Base-by-base conservation (phyloP, 176 grass and related monocot genomes). In the Triticum timopheevii region DNA sequence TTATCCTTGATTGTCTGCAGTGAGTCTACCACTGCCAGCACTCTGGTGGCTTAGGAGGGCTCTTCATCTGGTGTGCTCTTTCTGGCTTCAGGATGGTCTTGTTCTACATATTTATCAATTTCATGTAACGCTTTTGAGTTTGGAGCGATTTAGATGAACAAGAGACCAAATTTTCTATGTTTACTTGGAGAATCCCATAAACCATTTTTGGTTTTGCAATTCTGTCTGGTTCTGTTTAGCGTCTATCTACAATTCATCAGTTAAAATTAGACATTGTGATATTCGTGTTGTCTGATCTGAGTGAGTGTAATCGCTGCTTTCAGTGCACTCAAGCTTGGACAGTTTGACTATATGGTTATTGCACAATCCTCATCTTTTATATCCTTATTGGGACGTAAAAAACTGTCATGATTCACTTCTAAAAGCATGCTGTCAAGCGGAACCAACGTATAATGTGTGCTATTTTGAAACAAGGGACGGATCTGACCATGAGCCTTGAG, bases 1-100 rank as follows among this genome's bases (percentile, higher is more conserved):
- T 31, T 76, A 70, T 61, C 0, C 3, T 70, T 82, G 59, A 3
- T 69, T 84, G 61, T 84, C 2, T 88, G 85, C 90, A 94, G 94
- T 10, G 94, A 97, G 36, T 92, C 92, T 0, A 90, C 82, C 75
- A 97, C 94, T 20, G 94, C 94, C 40, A 97, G 92, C 85, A 94
- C 94, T 78, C 90, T 97, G 64, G 94, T 97, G 83, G 92, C 94
- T 63, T 93, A 94, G 82, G 64, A 65, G 86, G 34, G 25, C 64
- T 78, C 70, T 70, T 84, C 71, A 54, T n/a, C 22, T 64, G 77
- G n/a, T 38, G 61, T 71, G 69, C 82, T 44, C 49, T 33, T 56
- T 44, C 70, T 54, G 40, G 24, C 63, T 36, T 64, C 10, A 17
- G 31, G 33, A 77, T 65, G 36, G 66, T 19, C 86, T 85, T 85